Conservation (phyloP, 768 basidiomycete genomes). For the Termitomyces titanicus region DNA sequence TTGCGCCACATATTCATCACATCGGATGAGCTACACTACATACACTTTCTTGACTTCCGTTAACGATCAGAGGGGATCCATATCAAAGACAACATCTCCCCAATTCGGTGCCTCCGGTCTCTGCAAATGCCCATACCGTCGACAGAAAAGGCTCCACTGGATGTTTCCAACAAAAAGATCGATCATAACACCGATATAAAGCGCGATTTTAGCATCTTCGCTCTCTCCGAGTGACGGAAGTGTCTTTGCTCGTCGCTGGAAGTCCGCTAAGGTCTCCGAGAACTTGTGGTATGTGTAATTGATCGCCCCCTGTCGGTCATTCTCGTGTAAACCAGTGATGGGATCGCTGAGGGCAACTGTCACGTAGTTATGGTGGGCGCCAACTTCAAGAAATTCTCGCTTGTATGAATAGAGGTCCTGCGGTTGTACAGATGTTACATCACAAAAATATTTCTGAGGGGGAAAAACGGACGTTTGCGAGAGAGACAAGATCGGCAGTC, state of each 20-base stretch:
- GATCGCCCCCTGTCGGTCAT: slow-evolving; percentile 5
- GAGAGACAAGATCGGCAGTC: no score
- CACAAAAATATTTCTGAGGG: no score
- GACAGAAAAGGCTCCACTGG: slow-evolving; percentile 6
- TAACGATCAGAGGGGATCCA: not conserved
- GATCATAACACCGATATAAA: slow-evolving; percentile 3
- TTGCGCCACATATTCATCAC: no score
- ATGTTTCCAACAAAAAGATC: slow-evolving; percentile 9
- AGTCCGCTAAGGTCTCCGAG: slow-evolving; percentile 1
- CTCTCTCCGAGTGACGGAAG: slow-evolving; percentile 4
- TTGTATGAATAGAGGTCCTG: slow-evolving; percentile 9
- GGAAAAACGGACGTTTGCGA: no score
- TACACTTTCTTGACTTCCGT: no score
- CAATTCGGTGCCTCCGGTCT: not conserved
- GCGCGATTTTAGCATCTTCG: not conserved
- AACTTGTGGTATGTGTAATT: slow-evolving; percentile 4
- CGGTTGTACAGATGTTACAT: not conserved
- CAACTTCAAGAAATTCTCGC: slow-evolving; percentile 8
- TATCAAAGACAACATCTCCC: no score
- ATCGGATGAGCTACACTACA: no score
- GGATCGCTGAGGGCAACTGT: slow-evolving; percentile 7
- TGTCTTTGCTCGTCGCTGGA: not conserved
- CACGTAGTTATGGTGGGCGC: slow-evolving; percentile 7
- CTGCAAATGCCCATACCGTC: no score
- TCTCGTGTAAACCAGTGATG: not conserved